Evolutionary conservation across 2,329 filamentous ascomycete species (phyloP), one percentile per base, ranked within the genome.

Genomic region (Epichloe gansuensis): DNA sequence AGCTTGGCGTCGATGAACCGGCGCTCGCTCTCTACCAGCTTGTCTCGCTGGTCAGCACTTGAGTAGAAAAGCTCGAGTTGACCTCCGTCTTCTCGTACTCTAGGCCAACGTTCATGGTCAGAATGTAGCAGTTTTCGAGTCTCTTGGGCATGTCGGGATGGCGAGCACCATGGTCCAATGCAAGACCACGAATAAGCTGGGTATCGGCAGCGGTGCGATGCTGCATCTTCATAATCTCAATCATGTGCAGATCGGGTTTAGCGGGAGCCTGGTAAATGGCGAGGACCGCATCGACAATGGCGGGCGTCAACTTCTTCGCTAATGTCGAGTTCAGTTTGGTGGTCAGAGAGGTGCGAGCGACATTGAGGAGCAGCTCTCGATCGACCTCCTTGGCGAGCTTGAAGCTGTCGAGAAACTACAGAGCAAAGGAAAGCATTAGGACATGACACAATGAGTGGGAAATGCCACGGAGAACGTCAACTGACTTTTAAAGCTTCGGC

Each of bases 211-310:
- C 91, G 50, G 88, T 90, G 61, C 91, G 87, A 75, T 98, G 93
- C 75, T 98, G 93, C 91, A 98, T 97, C 69, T 95, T 97, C 93
- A 98, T 98, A 63, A 98, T 97, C 73, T 98, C 93, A 60, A 98
- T 80, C 93, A 98, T 98, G 76, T 97, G 91, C 65, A 98, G 72
- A 72, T 98, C 93, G 53, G 94, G 94, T 75, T 97, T 97, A 57
- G 82, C 83, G 28, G 88, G 88, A 17, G 88, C 76, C 68, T 90
- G 80, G 75, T 96, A 91, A 68, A 98, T 98, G 58, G 93, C 82
- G 53, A 98, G 83, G 47, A 98, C 93, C 55, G 93, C 88, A 67
- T 98, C 93, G 64, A 97, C 93, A 64, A 98, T 95, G 63, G 89
- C 87, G 54, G 93, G 90, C 0, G 91, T 97, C 56, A 98, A 83